Evolutionary conservation across 768 basidiomycete genomes (phyloP).

Genomic region (Chlorophyllum brunneum): DNA sequence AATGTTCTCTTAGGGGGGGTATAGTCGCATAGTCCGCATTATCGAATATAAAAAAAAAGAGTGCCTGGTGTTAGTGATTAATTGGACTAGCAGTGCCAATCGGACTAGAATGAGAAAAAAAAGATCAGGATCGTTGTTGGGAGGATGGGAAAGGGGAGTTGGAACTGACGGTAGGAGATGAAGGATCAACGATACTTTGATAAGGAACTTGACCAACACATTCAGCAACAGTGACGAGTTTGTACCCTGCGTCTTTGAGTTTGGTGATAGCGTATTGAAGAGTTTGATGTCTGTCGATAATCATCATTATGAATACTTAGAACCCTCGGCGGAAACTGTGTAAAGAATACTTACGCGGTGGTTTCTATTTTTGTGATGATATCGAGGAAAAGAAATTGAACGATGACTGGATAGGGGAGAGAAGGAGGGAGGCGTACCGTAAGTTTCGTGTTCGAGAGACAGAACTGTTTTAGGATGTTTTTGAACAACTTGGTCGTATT

Average conservation of each 20-base stretch:
- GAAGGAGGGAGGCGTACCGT: constrained; percentile 16
- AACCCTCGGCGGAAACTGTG: no score
- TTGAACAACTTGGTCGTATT: constrained; percentile 6
- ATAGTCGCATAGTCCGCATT: no score
- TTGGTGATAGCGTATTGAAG: constrained; percentile 29
- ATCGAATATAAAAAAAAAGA: no score
- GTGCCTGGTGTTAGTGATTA: no score
- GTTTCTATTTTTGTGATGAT: constrained; percentile 14
- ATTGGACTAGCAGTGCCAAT: constrained; percentile 27
- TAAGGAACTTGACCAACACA: constrained; percentile 31
- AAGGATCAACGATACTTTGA: constrained; percentile 22
- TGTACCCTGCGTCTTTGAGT: constrained; percentile 33
- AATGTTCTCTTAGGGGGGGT: no score
- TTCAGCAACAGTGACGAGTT: constrained; percentile 33
- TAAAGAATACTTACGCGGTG: constrained; percentile 16
- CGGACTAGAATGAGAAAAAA: constrained; percentile 12
- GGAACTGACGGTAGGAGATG: constrained; percentile 21
- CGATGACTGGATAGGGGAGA: not conserved
- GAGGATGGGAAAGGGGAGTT: not conserved
- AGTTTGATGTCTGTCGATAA: constrained; percentile 22
- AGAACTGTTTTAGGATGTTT: constrained; percentile 27
- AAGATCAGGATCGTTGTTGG: not conserved
- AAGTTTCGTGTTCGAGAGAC: constrained; percentile 32
- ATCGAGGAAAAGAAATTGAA: not conserved
- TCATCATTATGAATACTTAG: not conserved